Evolutionary conservation across 257 asterid species (phyloP).

Genomic region (Datura wrightii): DNA sequence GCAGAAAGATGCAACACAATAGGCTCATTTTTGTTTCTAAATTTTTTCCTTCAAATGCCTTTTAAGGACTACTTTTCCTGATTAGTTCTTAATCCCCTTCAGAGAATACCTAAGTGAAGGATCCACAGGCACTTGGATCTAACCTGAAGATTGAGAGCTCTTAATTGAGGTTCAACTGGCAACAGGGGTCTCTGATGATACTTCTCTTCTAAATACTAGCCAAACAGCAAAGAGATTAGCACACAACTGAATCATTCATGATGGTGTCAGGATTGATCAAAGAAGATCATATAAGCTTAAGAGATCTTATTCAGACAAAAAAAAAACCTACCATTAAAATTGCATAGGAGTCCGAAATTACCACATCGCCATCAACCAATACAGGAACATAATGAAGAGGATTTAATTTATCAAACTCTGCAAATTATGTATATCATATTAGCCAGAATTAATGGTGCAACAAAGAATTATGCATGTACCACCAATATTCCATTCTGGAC

Average conservation of each 20-base stretch:
- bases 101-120: conserved; percentile 6
- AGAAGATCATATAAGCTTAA: not conserved
- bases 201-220: conserved; percentile 79
- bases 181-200: conserved; percentile 62
- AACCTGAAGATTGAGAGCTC: conserved; percentile 88
- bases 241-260: conserved; percentile 7
- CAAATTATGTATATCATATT: conserved; percentile 34
- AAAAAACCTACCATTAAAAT: conserved; percentile 62
- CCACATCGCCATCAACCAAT: conserved; percentile 74
- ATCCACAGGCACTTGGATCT: conserved; percentile 26
- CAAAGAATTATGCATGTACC: not conserved
- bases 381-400: conserved; percentile 79
- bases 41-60: not conserved
- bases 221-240: conserved; percentile 23
- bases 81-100: not conserved
- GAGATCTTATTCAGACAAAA: not conserved
- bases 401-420: conserved; percentile 82
- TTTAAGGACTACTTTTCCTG: not conserved
- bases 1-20: not conserved
- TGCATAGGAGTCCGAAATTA: conserved; percentile 76
- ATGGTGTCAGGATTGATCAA: not conserved
- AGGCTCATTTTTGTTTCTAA: not conserved
- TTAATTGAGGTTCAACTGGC: conserved; percentile 64
- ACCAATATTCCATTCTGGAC: conserved; percentile 11
- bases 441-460: not conserved